Percentiles rank a stretch among this genome's conserved stretches.
phyloP scores from a whole-genome alignment of 176 grass and related monocot species.

The Cenchrus purpureus region DNA sequence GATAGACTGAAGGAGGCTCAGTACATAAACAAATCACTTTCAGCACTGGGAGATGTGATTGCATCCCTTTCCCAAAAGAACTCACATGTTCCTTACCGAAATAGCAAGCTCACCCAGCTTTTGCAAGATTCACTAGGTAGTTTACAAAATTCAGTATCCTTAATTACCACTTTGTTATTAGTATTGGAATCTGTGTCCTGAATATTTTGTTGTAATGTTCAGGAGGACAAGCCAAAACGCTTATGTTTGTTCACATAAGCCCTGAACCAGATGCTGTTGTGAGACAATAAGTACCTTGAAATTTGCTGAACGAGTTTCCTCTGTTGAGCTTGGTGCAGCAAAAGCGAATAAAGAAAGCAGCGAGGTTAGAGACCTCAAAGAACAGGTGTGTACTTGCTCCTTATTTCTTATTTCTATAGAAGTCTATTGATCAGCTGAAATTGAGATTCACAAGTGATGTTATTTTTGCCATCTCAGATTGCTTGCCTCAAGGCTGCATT shows the following conservation, averaged over 20 bases:
- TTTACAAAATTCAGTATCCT: constrained; percentile 3
- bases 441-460: constrained; percentile 34
- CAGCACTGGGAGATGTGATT: constrained; percentile 93
- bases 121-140: constrained; percentile 95
- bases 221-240: constrained; percentile 96
- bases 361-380: constrained; percentile 80
- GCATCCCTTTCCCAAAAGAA: constrained; percentile 88
- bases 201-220: constrained; percentile 42
- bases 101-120: constrained; percentile 94
- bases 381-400: constrained; percentile 59
- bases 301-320: constrained; percentile 87
- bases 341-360: constrained; percentile 72
- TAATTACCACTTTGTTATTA: constrained; percentile 36
- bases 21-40: constrained; percentile 92
- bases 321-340: constrained; percentile 78
- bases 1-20: constrained; percentile 88
- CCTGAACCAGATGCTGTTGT: constrained; percentile 65
- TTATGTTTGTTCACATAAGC: constrained; percentile 97
- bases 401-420: constrained; percentile 2
- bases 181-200: constrained; percentile 21
- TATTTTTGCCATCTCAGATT: constrained; percentile 52
- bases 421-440: constrained; percentile 8
- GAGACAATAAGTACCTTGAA: constrained; percentile 90
- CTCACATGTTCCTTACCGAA: constrained; percentile 81
- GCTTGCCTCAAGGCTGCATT: constrained; percentile 76